Evolutionary conservation across 1,284 basidiomycete genomes (phyloP).

Genomic region (Rhodotorula sp.): DNA sequence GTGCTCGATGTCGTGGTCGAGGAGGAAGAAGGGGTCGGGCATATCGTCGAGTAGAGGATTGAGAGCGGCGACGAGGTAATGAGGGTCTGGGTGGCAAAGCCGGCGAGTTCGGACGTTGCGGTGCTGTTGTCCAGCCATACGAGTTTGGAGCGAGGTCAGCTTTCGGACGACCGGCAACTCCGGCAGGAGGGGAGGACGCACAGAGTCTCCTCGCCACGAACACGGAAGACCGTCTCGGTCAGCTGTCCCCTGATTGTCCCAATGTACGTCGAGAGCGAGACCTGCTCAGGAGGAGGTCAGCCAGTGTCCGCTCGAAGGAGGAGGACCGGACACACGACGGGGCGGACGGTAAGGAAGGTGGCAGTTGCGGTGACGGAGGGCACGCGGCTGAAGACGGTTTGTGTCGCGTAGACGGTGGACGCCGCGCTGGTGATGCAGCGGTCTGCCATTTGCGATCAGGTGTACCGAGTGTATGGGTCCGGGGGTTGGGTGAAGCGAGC

Average conservation of each 20-base stretch:
- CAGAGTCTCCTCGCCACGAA: constrained; percentile 6
- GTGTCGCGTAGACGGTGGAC: constrained; percentile 12
- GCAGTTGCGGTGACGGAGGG: constrained; percentile 8
- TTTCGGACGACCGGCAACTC: no score
- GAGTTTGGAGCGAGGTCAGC: neutral
- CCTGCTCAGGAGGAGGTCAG: neutral
- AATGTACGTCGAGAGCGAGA: neutral
- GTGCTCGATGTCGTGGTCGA: constrained; percentile 6
- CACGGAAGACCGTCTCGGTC: neutral
- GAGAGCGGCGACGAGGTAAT: constrained; percentile 19
- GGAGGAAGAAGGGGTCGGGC: neutral
- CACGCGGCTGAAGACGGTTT: constrained; percentile 15
- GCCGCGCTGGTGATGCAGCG: constrained; percentile 1
- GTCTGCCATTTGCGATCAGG: neutral
- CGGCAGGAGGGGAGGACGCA: neutral
- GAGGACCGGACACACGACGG: constrained; percentile 1
- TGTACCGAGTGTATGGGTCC: neutral
- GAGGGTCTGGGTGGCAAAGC: constrained; percentile 15
- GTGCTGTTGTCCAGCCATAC: neutral
- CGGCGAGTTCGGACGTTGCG: neutral
- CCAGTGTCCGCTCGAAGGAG: neutral
- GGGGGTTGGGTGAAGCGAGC: neutral
- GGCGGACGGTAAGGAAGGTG: constrained; percentile 10
- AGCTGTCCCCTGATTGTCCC: constrained; percentile 5
- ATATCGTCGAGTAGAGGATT: constrained; percentile 14